Evolutionary conservation across 768 basidiomycete genomes (phyloP), one percentile per base, ranked within the genome.

Genomic region (Podaxis sp.): DNA sequence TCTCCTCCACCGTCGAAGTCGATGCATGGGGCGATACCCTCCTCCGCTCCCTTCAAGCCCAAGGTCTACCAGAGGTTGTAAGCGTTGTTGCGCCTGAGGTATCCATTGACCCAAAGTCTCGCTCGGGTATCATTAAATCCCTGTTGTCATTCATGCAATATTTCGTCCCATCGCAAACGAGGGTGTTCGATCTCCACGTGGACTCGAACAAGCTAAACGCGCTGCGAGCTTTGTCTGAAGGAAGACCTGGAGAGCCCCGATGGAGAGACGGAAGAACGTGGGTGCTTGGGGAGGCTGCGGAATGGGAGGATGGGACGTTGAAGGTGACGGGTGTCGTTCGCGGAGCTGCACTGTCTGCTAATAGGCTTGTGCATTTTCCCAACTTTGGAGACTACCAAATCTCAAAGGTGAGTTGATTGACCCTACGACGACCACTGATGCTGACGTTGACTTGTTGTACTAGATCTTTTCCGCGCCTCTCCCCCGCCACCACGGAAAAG

Each of bases 101-200:
- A 11, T 67, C 76, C 2, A 71, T 84, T 44, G 89, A 88, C 59
- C 65, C 75, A 4, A 93, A 93, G 74, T 75, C 83, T 35, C 85
- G 84, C 32, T 67, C 84, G 1, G 84, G 83, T 16, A 82, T 94
- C 50, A 75, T 93, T 58, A 95, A 93, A 75, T 97, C 94, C 1
- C 79, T 98, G 4, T 81, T 96, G 7, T 97, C 95, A 9, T 99
- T 98, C 78, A 87, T 95, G 60, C 88, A 89, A 64, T 98, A 98
- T 74, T 99, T 98, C 72, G 91, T 92, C 62, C 96, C 96, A 1
- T 79, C 82, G 23, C 89, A 95, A 67, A 75, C 80, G 6, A 82
- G 88, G 36, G 80, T 98, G 0, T 90, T 87, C 68, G 93, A 95
- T 73, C 73, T 93, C 50, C 79, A 85, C 57, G 72, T 74, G 0